Percentiles rank a stretch among this genome's conserved stretches.
Evolutionary conservation across 2,329 filamentous ascomycete genomes (phyloP).

Genomic region (Paecilomyces niveus): DNA sequence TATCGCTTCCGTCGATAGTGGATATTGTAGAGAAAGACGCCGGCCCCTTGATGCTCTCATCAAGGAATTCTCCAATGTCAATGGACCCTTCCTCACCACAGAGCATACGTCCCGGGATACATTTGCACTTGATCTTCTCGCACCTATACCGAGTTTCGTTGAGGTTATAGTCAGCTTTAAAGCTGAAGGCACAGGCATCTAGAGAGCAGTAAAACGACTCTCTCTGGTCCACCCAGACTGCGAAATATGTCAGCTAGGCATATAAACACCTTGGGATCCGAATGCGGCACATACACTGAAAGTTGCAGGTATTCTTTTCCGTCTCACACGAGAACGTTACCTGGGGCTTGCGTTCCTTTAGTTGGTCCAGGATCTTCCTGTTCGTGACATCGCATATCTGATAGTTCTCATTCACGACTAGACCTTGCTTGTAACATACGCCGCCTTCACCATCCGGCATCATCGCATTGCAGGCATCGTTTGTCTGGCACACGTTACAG

Average conservation of each 20-base stretch:
- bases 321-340: constrained; percentile 89
- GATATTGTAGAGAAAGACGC: constrained; percentile 69
- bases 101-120: constrained; percentile 85
- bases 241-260: constrained; percentile 17
- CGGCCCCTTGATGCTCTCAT: constrained; percentile 75
- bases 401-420: constrained; percentile 89
- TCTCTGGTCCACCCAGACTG: constrained; percentile 87
- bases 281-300: constrained; percentile 64
- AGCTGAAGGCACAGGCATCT: constrained; percentile 67
- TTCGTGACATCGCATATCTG: constrained; percentile 99
- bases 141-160: constrained; percentile 85
- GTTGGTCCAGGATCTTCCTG: constrained; percentile 78
- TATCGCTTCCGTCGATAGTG: constrained; percentile 49
- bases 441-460: constrained; percentile 77
- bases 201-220: constrained; percentile 97
- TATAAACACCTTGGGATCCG: neutral
- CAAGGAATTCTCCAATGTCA: constrained; percentile 83
- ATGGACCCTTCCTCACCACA: constrained; percentile 88
- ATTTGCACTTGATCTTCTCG: constrained; percentile 75
- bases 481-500: constrained; percentile 86
- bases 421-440: constrained; percentile 84
- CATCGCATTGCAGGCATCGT: constrained; percentile 78
- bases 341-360: constrained; percentile 79
- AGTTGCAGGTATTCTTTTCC: constrained; percentile 72
- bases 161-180: constrained; percentile 59